These are phyloP conservation scores for Malus domestica DNA, from an alignment of 306 rosid genomes.

Conservation along the genomic window ASM211411v1 NC_041801.1:26817501-26818000, in stretches of 20 bases:
- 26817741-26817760: no score
- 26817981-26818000: not conserved
- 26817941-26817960: not conserved
- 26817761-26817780: not conserved
- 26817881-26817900: no score
- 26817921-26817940: not conserved
- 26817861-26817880: no score
- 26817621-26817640: conserved; percentile 19
- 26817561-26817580: conserved; percentile 77
- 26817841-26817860: no score
- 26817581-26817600: conserved; percentile 70
- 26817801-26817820: no score
- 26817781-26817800: no score
- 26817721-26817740: no score
- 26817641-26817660: not conserved
- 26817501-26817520: conserved; percentile 57
- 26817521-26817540: conserved; percentile 60
- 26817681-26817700: no score
- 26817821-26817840: not conserved
- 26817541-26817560: conserved; percentile 92
- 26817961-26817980: no score
- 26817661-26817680: no score
- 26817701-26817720: no score
- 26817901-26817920: no score
- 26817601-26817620: conserved; percentile 64